These are phyloP conservation scores for Fusarium subglutinans DNA, from an alignment of 2,329 filamentous ascomycete genomes.

Conservation along the genomic window DNA sequence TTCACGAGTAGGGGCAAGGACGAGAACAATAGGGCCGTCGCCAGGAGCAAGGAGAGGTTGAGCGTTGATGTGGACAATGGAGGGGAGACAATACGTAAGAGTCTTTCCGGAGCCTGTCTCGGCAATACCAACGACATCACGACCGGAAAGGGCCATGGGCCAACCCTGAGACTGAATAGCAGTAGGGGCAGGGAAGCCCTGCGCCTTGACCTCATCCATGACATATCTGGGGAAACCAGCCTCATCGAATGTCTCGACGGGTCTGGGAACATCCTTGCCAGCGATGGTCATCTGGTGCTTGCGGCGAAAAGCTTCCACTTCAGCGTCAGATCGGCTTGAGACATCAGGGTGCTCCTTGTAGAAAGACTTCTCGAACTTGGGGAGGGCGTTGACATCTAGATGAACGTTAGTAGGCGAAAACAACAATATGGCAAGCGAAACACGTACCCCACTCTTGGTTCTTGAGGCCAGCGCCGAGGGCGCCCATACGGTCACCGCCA, in stretches of 20 bases:
- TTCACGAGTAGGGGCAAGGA: conserved; percentile 96
- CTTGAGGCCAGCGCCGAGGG: conserved; percentile 87
- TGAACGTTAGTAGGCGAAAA: conserved; percentile 38
- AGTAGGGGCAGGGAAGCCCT: conserved; percentile 92
- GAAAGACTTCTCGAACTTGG: conserved; percentile 99
- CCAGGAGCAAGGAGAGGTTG: conserved; percentile 95
- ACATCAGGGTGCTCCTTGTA: conserved; percentile 95
- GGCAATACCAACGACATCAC: conserved; percentile 98
- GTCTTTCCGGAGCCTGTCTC: conserved; percentile 99
- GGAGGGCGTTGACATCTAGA: conserved; percentile 77
- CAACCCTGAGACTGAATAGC: conserved; percentile 98
- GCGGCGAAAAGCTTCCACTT: conserved; percentile 89
- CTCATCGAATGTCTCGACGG: conserved; percentile 97
- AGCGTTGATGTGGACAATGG: conserved; percentile 99
- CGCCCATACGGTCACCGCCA: conserved; percentile 93
- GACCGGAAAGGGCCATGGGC: conserved; percentile 98
- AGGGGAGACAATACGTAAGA: conserved; percentile 95
- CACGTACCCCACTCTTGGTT: conserved; percentile 88
- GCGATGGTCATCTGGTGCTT: conserved; percentile 85
- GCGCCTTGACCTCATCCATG: conserved; percentile 97
- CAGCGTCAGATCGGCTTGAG: conserved; percentile 74
- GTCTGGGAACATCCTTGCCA: conserved; percentile 85
- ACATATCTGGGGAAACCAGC: conserved; percentile 97
- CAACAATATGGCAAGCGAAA: conserved; percentile 39
- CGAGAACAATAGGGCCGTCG: conserved; percentile 95